phyloP scores from a whole-genome alignment of 179 eudicot species.

The Nepenthes alata region DNA sequence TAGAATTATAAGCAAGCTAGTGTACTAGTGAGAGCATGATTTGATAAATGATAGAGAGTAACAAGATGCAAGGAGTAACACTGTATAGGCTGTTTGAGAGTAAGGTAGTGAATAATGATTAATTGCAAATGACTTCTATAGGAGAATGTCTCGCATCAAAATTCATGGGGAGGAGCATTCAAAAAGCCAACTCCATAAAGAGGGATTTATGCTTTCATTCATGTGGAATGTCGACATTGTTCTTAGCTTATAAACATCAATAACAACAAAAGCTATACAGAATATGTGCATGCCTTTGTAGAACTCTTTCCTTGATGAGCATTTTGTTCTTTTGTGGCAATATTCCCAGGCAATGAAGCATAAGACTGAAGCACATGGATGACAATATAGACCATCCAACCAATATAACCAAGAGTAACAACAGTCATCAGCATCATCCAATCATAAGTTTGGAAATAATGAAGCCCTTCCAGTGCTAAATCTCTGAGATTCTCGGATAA shows the following conservation, averaged over 20 bases:
- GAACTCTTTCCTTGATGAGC: conserved; percentile 22
- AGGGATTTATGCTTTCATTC: too few species aligned
- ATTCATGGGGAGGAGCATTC: too few species aligned
- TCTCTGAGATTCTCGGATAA: conserved; percentile 63
- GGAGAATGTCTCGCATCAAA: too few species aligned
- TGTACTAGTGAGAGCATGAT: too few species aligned
- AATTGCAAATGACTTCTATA: too few species aligned
- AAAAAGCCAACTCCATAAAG: too few species aligned
- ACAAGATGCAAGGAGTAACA: too few species aligned
- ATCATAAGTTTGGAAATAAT: conserved; percentile 96
- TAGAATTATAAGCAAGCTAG: too few species aligned
- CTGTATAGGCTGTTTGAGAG: too few species aligned
- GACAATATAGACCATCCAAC: conserved; percentile 80
- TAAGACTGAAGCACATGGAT: conserved; percentile 83
- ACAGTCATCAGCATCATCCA: conserved; percentile 93
- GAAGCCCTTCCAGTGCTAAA: conserved; percentile 78
- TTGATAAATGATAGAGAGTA: too few species aligned
- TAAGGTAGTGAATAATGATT: too few species aligned
- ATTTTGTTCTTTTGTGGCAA: conserved; percentile 40
- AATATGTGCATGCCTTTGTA: conserved; percentile 35
- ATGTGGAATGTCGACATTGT: too few species aligned
- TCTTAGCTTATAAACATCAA: neutral
- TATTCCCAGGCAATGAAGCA: conserved; percentile 40
- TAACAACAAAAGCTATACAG: neutral
- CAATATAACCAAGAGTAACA: conserved; percentile 82